Conservation (phyloP, 164 flowering plant species). For the Liquidambar formosana region DNA sequence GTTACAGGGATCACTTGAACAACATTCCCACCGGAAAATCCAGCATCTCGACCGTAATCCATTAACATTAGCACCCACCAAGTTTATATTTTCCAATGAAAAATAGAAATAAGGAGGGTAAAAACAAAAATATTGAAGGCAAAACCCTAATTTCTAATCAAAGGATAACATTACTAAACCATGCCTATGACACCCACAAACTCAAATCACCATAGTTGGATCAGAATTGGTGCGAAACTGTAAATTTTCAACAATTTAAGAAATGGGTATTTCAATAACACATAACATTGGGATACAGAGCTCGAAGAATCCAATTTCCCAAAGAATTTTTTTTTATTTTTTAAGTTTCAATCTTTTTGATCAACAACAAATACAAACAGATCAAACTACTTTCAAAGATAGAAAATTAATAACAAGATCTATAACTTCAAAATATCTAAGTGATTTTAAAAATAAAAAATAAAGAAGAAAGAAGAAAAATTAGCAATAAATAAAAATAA, state of each 20-base stretch:
- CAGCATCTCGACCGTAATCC: constrained; percentile 52
- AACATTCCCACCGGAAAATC: constrained; percentile 48
- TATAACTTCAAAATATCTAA: too few species aligned
- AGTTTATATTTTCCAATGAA: too few species aligned
- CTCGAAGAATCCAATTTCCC: neutral
- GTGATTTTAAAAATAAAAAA: neutral
- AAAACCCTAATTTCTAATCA: neutral
- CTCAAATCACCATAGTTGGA: neutral
- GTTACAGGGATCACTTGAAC: constrained; percentile 44
- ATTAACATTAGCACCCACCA: constrained; percentile 17
- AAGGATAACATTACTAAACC: neutral
- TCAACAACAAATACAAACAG: too few species aligned
- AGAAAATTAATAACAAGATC: too few species aligned
- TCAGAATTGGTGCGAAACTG: neutral
- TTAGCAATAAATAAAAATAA: too few species aligned
- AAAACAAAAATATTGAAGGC: neutral
- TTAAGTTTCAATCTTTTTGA: too few species aligned
- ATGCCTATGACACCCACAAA: neutral
- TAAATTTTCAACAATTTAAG: neutral
- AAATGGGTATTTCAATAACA: constrained; percentile 12
- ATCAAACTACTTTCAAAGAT: too few species aligned
- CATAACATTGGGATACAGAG: neutral
- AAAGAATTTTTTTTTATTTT: too few species aligned
- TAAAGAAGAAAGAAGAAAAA: too few species aligned
- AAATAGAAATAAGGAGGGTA: too few species aligned